phyloP scores from a whole-genome alignment of 2,329 filamentous ascomycete species.

The Dactylellina cionopaga region DNA sequence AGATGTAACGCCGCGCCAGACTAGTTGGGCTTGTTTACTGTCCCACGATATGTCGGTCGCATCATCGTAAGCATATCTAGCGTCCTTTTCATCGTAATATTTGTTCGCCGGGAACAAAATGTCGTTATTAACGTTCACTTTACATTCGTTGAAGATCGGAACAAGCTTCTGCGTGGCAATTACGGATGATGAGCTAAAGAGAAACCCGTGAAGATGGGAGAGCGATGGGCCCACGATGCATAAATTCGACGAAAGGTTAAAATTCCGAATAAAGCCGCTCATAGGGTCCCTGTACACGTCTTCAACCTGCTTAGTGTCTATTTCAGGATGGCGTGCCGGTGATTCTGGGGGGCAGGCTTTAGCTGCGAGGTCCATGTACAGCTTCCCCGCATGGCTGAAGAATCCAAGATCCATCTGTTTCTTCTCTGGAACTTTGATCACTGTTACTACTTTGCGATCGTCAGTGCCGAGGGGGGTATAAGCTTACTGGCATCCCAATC shows the following conservation, averaged over 20 bases:
- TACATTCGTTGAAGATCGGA: slow-evolving; percentile 75
- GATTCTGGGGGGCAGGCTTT: slow-evolving; percentile 69
- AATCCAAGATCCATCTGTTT: slow-evolving; percentile 59
- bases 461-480: slow-evolving; percentile 51
- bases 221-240: slow-evolving; percentile 74
- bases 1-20: slow-evolving; percentile 74
- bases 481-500: slow-evolving; percentile 30
- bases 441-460: not conserved
- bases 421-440: slow-evolving; percentile 60
- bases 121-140: slow-evolving; percentile 75
- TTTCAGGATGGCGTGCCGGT: slow-evolving; percentile 66
- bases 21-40: slow-evolving; percentile 67
- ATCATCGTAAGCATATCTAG: slow-evolving; percentile 69
- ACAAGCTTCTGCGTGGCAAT: slow-evolving; percentile 69
- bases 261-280: slow-evolving; percentile 72
- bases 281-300: slow-evolving; percentile 64
- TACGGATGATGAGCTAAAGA: slow-evolving; percentile 70
- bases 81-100: slow-evolving; percentile 69
- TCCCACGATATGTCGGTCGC: slow-evolving; percentile 69
- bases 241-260: slow-evolving; percentile 69
- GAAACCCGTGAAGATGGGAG: slow-evolving; percentile 71
- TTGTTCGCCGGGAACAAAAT: slow-evolving; percentile 74
- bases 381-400: slow-evolving; percentile 62
- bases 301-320: slow-evolving; percentile 64
- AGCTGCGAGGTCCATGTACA: slow-evolving; percentile 71